Evolutionary conservation across 208 protist genomes (phyloP), one percentile per base, ranked within the genome.

Genomic region (Trypanosoma conorhini): DNA sequence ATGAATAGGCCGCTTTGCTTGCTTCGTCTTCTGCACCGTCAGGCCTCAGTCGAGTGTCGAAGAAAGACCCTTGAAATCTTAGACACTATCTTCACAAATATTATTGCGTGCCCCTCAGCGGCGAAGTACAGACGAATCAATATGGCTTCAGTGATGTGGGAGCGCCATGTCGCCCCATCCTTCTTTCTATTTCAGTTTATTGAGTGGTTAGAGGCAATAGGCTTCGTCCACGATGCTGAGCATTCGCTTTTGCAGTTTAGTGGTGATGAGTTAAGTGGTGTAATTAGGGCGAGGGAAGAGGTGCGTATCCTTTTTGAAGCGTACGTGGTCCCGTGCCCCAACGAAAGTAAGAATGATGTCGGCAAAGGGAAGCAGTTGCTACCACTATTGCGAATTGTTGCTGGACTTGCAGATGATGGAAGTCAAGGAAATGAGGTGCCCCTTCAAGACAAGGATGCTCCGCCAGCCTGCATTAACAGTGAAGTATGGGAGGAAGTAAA

Each of bases 121-220:
- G 50, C 1, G 12, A 77, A 72, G 26, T 77, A 72, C 51, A 70
- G 44, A 33, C 24, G 64, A 62, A 62, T 77, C 13, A 77, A 72
- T 63, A 71, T 60, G 31, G 44, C 64, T 28, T 77, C 72, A 15
- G 35, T 51, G 7, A 51, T 26, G 24, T 77, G 72, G 72, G 60
- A 51, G 56, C 42, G 38, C 28, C 38, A 38, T 68, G 24, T 77
- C 44, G 22, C 72, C 19, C 50, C 58, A 30, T 60, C 61, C 31
- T 77, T 77, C 54, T 31, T 63, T 62, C 0, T 68, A 26, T 56
- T 77, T 71, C 15, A 63, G 9, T 31, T 77, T 15, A 57, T 72
- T 68, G 60, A 72, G 35, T 77, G 72, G 72, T 48, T 77, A n/a
- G 38, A 51, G 17, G 17, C 42, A 12, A 31, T 66, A 10, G 72